phyloP scores from a whole-genome alignment of 2,329 filamentous ascomycete genomes.

The Colletotrichum australisinense region DNA sequence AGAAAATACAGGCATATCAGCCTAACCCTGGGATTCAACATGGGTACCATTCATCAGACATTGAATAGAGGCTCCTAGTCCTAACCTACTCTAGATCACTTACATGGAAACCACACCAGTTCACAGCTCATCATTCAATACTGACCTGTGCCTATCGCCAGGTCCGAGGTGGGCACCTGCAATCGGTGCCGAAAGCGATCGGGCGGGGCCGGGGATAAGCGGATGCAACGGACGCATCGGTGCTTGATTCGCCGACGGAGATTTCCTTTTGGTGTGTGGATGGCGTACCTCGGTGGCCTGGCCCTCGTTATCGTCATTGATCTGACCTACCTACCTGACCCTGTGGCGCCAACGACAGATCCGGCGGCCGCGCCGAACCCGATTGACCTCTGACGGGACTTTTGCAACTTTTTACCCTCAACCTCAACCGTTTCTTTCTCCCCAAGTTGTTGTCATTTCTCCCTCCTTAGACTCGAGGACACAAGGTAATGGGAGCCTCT shows the following conservation, averaged over 20 bases:
- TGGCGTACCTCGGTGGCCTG: not conserved
- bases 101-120: not conserved
- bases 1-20: not conserved
- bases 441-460: not conserved
- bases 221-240: constrained; percentile 18
- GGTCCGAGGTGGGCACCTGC: constrained; percentile 17
- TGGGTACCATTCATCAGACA: not conserved
- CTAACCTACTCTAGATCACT: not conserved
- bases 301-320: constrained; percentile 30
- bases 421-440: not conserved
- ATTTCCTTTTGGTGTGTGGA: not conserved
- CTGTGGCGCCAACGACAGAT: constrained; percentile 6
- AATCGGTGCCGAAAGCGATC: constrained; percentile 12
- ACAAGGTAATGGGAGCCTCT: constrained; percentile 20
- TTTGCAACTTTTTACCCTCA: not conserved
- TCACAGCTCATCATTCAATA: not conserved
- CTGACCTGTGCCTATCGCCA: not conserved
- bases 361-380: not conserved
- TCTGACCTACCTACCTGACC: not conserved
- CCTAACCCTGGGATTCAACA: not conserved
- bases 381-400: constrained; percentile 2
- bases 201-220: constrained; percentile 30
- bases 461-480: not conserved
- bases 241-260: constrained; percentile 28
- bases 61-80: not conserved